phyloP scores from a whole-genome alignment of 495 filamentous ascomycete species.

The Neurospora sp. region DNA sequence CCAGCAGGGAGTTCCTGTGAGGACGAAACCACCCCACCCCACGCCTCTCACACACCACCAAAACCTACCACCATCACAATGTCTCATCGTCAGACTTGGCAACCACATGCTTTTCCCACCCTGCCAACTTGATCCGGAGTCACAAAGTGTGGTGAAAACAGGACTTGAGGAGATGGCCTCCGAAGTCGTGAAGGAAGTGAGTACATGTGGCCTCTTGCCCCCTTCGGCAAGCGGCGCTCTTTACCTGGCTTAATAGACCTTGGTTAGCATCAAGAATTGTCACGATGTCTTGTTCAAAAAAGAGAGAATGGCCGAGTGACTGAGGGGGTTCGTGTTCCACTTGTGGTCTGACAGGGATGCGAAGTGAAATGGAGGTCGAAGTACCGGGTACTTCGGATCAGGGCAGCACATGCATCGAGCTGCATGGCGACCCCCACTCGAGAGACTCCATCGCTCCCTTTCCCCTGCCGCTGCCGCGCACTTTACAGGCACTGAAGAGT shows the following conservation, averaged over 20 bases:
- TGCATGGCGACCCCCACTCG: not conserved
- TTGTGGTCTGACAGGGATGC: not conserved
- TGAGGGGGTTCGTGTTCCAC: not conserved
- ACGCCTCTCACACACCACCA: not conserved
- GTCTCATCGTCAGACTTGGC: not conserved
- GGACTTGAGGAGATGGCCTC: not conserved
- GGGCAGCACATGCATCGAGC: not conserved
- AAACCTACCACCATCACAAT: not conserved
- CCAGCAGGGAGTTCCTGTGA: not conserved
- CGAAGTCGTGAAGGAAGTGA: not conserved
- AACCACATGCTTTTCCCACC: not conserved
- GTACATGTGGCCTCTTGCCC: not conserved
- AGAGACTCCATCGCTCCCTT: not conserved
- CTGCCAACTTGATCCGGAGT: not conserved
- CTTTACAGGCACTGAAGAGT: not conserved
- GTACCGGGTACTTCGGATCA: not conserved
- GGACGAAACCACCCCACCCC: not conserved
- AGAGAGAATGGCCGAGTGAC: not conserved
- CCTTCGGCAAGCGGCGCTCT: not conserved
- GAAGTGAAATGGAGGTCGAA: not conserved
- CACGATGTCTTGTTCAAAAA: not conserved
- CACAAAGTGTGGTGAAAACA: not conserved
- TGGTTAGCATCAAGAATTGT: not conserved
- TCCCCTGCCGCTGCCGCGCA: not conserved
- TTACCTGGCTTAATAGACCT: not conserved